Evolutionary conservation across 2,329 filamentous ascomycete genomes (phyloP), one percentile per base, ranked within the genome.

Genomic region (Botrytis cinerea): DNA sequence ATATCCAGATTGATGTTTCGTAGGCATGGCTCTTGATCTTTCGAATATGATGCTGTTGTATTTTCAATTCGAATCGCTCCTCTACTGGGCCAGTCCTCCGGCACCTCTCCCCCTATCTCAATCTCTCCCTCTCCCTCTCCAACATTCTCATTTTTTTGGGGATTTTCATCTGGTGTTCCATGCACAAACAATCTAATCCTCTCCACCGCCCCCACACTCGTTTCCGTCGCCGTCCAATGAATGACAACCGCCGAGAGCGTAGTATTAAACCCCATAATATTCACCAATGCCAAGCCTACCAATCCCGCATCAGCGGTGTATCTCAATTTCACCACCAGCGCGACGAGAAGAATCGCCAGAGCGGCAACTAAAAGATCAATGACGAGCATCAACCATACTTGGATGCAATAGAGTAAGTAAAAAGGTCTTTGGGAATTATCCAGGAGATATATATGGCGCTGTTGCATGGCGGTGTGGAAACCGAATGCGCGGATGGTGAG

Each of bases 371-470:
- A 59, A 0, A 79, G 45, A 46, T 79, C 76, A 2, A 79, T 51
- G 0, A 84, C 83, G 0, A 90, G 82, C 0, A 79, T 82, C 0
- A 90, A 83, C 88, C 88, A 90, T 45, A 86, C 83, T 77, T 91
- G 89, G 5, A 89, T 84, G 61, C 85, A 85, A 72, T 84, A 86
- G 12, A 90, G 82, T 0, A 89, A 82, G 75, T 90, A 91, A 72
- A 87, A 88, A 0, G 88, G 88, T 32, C 82, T 81, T 77, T 90
- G 88, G 88, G 74, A 75, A 25, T 69, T 54, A 61, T 90, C 86
- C 0, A 90, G 80, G 0, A 87, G 82, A 3, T 20, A 28, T 54
- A 5, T 18, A 54, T 54, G 25, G n/a, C 51, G 51, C 18, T 54
- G 14, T 28, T 54, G n/a, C n/a, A 54, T 54, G 14, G 7, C n/a